A percentile compares a stretch with the other conserved stretches of the same genome.
Conservation (phyloP, 1,284 basidiomycete genomes). For the Caloboletus firmus region DNA sequence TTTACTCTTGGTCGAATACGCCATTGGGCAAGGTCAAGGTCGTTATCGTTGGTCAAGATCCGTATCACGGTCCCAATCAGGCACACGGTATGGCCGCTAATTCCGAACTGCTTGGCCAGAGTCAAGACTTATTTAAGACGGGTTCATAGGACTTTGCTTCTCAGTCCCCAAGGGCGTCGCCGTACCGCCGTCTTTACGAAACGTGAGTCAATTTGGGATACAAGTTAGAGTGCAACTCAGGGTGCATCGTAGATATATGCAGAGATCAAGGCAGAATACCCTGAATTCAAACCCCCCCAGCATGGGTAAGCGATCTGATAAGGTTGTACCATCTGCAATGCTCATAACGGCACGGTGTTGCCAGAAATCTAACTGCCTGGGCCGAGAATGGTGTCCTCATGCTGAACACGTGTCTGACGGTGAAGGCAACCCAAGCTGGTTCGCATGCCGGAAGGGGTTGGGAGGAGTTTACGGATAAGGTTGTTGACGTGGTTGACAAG, state of each 20-base stretch:
- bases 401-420: constrained; percentile 90
- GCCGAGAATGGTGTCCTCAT: constrained; percentile 88
- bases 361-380: constrained; percentile 77
- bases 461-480: constrained; percentile 81
- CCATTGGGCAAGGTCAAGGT: constrained; percentile 76
- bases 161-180: constrained; percentile 76
- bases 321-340: constrained; percentile 18
- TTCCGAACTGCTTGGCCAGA: not conserved
- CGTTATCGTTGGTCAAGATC: constrained; percentile 81
- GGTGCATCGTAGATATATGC: constrained; percentile 71
- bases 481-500: constrained; percentile 66
- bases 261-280: constrained; percentile 82
- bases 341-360: constrained; percentile 12
- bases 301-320: constrained; percentile 70
- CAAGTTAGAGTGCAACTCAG: constrained; percentile 11
- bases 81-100: constrained; percentile 57
- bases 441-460: constrained; percentile 87
- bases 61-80: constrained; percentile 67
- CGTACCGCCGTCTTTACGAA: constrained; percentile 78
- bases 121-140: constrained; percentile 13
- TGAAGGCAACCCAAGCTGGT: constrained; percentile 70
- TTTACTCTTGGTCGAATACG: constrained; percentile 82
- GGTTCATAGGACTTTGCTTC: constrained; percentile 70
- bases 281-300: constrained; percentile 74
- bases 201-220: constrained; percentile 47